Evolutionary conservation across 169 alveolate species (phyloP).

Genomic region (Miamiensis avidus): DNA sequence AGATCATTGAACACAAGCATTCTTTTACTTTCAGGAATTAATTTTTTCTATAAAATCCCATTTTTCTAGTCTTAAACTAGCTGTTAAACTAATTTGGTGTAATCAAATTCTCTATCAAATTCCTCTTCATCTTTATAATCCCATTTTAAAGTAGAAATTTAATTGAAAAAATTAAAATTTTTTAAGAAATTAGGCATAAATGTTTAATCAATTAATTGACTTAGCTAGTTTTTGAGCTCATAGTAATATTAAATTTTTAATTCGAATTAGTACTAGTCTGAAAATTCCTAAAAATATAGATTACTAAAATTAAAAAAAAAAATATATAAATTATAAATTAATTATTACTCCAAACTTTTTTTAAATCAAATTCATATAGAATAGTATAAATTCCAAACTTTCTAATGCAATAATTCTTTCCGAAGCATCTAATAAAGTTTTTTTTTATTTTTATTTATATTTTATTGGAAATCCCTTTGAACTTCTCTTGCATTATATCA

Average conservation of each 20-base stretch:
- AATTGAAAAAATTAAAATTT: too few species aligned
- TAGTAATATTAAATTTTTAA: too few species aligned
- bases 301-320: too few species aligned
- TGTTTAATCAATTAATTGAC: not conserved
- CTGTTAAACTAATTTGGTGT: too few species aligned
- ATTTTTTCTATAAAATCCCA: not conserved
- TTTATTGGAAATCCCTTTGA: not conserved
- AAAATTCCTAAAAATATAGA: too few species aligned
- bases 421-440: not conserved
- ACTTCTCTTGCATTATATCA: not conserved
- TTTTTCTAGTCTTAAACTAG: too few species aligned
- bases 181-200: too few species aligned
- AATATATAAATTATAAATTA: too few species aligned
- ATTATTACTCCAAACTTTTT: not conserved
- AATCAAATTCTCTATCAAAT: not conserved
- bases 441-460: too few species aligned
- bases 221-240: too few species aligned
- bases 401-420: not conserved
- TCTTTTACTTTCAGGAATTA: not conserved
- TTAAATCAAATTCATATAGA: too few species aligned
- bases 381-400: not conserved
- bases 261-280: not conserved
- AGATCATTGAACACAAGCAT: not conserved
- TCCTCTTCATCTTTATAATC: not conserved
- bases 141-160: not conserved